Evolutionary conservation across 352 stramenopile genomes (phyloP).

Genomic region (Globisporangium heterothallicum): DNA sequence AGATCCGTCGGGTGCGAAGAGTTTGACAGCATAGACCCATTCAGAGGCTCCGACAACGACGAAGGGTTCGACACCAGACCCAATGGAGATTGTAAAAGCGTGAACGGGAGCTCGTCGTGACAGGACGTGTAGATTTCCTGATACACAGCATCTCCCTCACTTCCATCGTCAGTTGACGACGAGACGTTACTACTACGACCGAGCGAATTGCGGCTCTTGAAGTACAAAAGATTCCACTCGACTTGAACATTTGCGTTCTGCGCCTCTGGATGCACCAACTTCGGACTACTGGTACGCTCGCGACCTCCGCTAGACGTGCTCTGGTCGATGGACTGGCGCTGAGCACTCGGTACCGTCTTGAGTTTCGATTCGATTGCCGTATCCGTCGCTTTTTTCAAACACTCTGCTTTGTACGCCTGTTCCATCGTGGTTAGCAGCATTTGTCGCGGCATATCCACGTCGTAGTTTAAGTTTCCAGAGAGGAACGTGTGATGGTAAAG

Average conservation of each 20-base stretch:
- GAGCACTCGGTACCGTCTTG: constrained; percentile 16
- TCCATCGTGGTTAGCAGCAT: constrained; percentile 41
- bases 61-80: neutral
- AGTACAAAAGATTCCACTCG: constrained; percentile 45
- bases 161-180: constrained; percentile 15
- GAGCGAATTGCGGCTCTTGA: constrained; percentile 36
- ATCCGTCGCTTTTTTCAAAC: constrained; percentile 49
- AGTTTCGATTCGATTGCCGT: constrained; percentile 56
- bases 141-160: constrained; percentile 32
- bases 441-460: constrained; percentile 42
- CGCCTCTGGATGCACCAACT: neutral
- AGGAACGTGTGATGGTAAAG: constrained; percentile 83
- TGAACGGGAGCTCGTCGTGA: constrained; percentile 60
- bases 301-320: constrained; percentile 1
- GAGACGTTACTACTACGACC: constrained; percentile 28
- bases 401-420: constrained; percentile 74
- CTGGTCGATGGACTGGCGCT: constrained; percentile 11
- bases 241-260: constrained; percentile 34
- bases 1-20: constrained; percentile 4
- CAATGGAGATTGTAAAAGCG: constrained; percentile 43
- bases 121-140: constrained; percentile 43
- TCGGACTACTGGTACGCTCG: constrained; percentile 8
- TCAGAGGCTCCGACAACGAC: neutral
- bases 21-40: constrained; percentile 6
- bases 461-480: constrained; percentile 78